Conservation (phyloP, 2,329 filamentous ascomycete genomes). For the Botrytis fragariae region DNA sequence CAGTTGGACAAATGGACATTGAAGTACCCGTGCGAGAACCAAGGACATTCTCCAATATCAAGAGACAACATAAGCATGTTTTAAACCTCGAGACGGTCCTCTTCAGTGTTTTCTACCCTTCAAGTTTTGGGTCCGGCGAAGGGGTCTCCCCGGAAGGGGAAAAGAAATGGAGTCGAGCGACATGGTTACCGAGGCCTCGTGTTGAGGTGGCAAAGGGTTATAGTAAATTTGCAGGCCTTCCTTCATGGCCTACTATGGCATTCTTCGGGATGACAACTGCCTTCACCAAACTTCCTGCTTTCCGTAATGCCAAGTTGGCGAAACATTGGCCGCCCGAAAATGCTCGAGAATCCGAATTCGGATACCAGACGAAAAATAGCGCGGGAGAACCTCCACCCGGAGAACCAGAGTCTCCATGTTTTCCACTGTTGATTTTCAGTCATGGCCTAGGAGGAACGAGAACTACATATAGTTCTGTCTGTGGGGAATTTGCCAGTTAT, state of each 20-base stretch:
- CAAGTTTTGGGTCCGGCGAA: constrained; percentile 45
- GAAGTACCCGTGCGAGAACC: constrained; percentile 51
- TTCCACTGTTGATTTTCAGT: constrained; percentile 64
- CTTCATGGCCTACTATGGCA: constrained; percentile 48
- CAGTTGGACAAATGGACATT: constrained; percentile 52
- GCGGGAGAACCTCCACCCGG: constrained; percentile 42
- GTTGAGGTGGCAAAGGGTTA: constrained; percentile 57
- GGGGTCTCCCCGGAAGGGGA: constrained; percentile 42
- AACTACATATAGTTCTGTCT: constrained; percentile 61
- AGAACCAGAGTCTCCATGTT: constrained; percentile 45
- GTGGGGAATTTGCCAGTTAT: constrained; percentile 64
- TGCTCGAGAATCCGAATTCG: constrained; percentile 38
- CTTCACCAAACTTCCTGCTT: constrained; percentile 64
- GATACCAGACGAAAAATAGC: constrained; percentile 43
- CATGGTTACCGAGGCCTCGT: constrained; percentile 61
- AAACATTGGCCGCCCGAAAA: constrained; percentile 51
- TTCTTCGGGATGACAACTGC: constrained; percentile 49
- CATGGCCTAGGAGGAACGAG: constrained; percentile 64
- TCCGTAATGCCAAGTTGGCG: constrained; percentile 58
- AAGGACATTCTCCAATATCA: constrained; percentile 50
- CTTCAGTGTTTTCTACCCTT: constrained; percentile 65
- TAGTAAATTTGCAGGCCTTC: constrained; percentile 57
- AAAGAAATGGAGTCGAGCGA: constrained; percentile 51
- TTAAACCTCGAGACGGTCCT: constrained; percentile 58
- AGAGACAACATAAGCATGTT: constrained; percentile 46